Evolutionary conservation across 805 yeast species (phyloP).

Genomic region (Zygoascus flipseniorum): DNA sequence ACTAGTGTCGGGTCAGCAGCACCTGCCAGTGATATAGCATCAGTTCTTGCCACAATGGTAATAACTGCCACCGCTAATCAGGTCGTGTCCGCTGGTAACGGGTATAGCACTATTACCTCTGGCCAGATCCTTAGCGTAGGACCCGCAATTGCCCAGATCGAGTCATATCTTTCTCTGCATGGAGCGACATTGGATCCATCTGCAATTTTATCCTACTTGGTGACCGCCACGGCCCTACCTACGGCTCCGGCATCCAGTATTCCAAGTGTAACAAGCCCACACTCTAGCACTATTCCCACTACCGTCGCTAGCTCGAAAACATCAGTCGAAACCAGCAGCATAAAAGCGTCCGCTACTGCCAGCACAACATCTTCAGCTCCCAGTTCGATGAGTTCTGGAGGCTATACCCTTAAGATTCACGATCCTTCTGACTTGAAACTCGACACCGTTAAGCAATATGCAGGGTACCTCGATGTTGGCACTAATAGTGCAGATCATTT

Average conservation of each 20-base stretch:
- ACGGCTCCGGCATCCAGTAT: not conserved
- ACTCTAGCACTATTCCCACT: not conserved
- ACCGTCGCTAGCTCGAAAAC: not conserved
- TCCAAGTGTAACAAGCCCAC: not conserved
- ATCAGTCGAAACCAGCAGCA: not conserved
- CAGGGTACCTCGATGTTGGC: constrained; percentile 63
- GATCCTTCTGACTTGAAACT: constrained; percentile 59
- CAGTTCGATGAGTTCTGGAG: not conserved
- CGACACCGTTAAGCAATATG: constrained; percentile 59
- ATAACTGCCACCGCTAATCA: not conserved
- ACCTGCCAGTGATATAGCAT: not conserved
- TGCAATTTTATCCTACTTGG: not conserved
- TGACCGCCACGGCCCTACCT: not conserved
- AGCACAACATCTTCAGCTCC: not conserved
- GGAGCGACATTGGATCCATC: not conserved
- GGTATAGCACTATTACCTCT: not conserved
- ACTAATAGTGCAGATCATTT: constrained; percentile 67
- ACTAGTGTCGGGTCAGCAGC: not conserved
- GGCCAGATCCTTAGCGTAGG: not conserved
- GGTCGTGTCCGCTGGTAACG: not conserved
- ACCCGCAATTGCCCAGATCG: not conserved
- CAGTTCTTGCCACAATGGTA: not conserved
- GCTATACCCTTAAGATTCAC: not conserved
- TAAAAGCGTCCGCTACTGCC: not conserved
- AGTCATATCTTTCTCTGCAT: not conserved